These are phyloP conservation scores for Trichoderma asperellum DNA, from an alignment of 2,329 filamentous ascomycete genomes.

Conservation along the genomic window DNA sequence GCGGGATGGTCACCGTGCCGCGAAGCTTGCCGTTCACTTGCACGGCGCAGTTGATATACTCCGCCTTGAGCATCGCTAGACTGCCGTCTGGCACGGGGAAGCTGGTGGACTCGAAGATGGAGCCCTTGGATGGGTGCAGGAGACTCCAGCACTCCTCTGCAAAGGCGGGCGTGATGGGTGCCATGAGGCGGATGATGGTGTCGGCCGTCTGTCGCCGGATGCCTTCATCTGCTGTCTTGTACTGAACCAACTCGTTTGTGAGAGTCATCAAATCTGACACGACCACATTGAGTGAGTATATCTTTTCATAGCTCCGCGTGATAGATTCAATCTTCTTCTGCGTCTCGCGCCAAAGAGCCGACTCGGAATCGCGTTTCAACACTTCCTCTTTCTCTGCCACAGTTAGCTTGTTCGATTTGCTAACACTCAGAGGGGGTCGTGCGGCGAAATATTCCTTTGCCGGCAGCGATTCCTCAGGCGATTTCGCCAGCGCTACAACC, in stretches of 20 bases:
- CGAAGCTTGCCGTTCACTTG: conserved; percentile 81
- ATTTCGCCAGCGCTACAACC: conserved; percentile 42
- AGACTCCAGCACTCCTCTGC: conserved; percentile 79
- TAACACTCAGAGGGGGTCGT: conserved; percentile 30
- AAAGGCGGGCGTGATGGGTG: conserved; percentile 79
- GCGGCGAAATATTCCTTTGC: conserved; percentile 46
- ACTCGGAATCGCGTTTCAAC: conserved; percentile 51
- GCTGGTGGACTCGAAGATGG: conserved; percentile 50
- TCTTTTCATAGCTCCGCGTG: conserved; percentile 68
- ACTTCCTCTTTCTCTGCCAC: conserved; percentile 41
- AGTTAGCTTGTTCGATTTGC: conserved; percentile 33
- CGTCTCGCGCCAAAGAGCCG: conserved; percentile 64
- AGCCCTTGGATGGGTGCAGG: conserved; percentile 48
- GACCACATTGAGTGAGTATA: conserved; percentile 80
- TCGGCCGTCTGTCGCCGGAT: conserved; percentile 56
- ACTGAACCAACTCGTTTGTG: conserved; percentile 67
- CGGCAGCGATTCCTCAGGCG: conserved; percentile 27
- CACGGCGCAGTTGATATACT: conserved; percentile 64
- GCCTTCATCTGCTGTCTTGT: conserved; percentile 44
- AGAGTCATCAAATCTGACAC: conserved; percentile 82
- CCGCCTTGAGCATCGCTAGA: conserved; percentile 53
- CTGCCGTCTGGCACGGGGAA: conserved; percentile 65
- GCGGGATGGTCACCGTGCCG: conserved; percentile 67
- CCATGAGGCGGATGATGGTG: conserved; percentile 70
- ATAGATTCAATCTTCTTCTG: conserved; percentile 71